A percentile compares a stretch with the other conserved stretches of the same genome.
These are phyloP conservation scores for Zymoseptoria brevis DNA, from an alignment of 2,329 filamentous ascomycete species.

Conservation along the genomic window DNA sequence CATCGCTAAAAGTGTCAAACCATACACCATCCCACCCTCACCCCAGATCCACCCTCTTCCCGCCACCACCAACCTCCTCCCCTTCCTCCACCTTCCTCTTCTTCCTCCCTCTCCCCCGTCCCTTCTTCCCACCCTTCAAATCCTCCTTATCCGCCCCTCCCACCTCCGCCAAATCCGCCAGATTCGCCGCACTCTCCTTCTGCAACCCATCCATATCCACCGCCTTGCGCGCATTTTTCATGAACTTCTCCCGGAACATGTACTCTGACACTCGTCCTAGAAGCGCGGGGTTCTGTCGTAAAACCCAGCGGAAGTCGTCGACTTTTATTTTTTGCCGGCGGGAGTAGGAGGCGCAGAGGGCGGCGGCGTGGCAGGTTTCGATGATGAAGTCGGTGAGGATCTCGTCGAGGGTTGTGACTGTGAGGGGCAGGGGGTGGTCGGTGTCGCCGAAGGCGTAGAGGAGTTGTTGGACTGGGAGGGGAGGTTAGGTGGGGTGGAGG, in stretches of 20 bases:
- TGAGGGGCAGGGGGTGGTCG: conserved; percentile 63
- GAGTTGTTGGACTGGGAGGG: conserved; percentile 41
- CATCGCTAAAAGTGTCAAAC: conserved; percentile 6
- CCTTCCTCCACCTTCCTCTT: conserved; percentile 24
- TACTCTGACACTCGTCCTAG: conserved; percentile 85
- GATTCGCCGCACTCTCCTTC: conserved; percentile 40
- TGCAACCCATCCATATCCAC: conserved; percentile 61
- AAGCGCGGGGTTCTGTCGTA: conserved; percentile 76
- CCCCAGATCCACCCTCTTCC: background rate
- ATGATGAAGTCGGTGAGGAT: conserved; percentile 96
- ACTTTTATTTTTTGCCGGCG: conserved; percentile 95
- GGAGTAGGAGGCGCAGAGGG: conserved; percentile 73
- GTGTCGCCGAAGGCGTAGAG: conserved; percentile 77
- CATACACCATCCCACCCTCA: background rate
- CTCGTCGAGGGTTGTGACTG: conserved; percentile 81
- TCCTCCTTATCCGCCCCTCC: conserved; percentile 43
- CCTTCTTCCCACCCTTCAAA: conserved; percentile 23
- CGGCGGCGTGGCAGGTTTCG: conserved; percentile 83
- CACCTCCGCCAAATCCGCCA: conserved; percentile 51
- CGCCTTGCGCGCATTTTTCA: conserved; percentile 74
- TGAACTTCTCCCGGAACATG: conserved; percentile 76
- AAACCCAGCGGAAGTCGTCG: conserved; percentile 92
- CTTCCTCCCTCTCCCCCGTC: conserved; percentile 24
- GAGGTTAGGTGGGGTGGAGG: conserved; percentile 7
- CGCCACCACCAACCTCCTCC: background rate